Evolutionary conservation across 345 rosid genomes (phyloP).

Genomic region (Gossypium stocksii): DNA sequence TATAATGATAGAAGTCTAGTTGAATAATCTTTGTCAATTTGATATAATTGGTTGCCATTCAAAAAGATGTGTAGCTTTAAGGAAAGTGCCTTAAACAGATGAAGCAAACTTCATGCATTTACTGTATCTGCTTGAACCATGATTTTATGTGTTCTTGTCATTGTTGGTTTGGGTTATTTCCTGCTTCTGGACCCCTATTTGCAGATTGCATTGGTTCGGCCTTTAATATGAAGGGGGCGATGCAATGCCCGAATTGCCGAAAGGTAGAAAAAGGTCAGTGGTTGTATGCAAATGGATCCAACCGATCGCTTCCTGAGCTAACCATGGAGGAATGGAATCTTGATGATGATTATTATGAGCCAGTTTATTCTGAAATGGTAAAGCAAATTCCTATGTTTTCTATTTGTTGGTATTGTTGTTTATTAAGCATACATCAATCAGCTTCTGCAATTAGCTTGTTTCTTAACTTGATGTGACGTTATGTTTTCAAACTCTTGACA

Average conservation of each 20-base stretch:
- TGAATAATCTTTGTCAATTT: neutral
- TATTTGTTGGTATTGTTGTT: neutral
- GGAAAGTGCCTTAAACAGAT: neutral
- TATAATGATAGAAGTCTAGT: neutral
- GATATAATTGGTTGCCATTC: neutral
- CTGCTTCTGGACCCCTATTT: conserved; percentile 2
- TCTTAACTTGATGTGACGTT: neutral
- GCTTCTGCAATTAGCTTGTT: neutral
- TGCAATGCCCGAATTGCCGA: conserved; percentile 86
- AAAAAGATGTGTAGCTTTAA: neutral
- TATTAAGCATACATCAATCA: neutral
- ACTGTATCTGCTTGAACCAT: neutral
- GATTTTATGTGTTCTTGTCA: neutral
- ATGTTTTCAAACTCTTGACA: neutral
- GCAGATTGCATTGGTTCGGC: conserved; percentile 86
- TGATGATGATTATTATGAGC: conserved; percentile 51
- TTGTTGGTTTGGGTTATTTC: neutral
- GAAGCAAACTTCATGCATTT: conserved; percentile 1
- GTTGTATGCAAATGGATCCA: conserved; percentile 58
- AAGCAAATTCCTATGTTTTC: neutral
- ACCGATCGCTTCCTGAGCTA: conserved; percentile 46
- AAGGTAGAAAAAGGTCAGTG: conserved; percentile 72
- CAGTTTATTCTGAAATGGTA: conserved; percentile 60
- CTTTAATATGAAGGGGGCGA: conserved; percentile 68
- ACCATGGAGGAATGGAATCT: conserved; percentile 59